Evolutionary conservation across 1,139 yeast species (phyloP).

Genomic region (Blastobotrys serpentis): DNA sequence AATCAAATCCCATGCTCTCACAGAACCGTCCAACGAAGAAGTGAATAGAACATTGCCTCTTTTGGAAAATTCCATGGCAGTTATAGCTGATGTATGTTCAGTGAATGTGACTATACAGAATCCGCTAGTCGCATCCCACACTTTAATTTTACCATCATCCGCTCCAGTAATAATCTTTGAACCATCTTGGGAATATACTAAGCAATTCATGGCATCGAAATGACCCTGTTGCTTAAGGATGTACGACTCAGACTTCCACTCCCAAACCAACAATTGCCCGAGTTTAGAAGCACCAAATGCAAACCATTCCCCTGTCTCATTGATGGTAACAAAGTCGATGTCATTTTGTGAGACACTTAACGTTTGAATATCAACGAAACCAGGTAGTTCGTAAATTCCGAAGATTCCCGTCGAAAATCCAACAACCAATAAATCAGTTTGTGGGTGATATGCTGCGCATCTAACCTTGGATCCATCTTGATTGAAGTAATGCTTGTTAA

Average conservation of each 20-base stretch:
- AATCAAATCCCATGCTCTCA: constrained; percentile 93
- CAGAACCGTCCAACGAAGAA: constrained; percentile 92
- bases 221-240: constrained; percentile 96
- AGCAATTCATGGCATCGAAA: constrained; percentile 81
- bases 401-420: constrained; percentile 92
- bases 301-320: constrained; percentile 91
- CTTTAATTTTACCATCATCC: constrained; percentile 94
- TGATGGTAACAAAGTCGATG: constrained; percentile 76
- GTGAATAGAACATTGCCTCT: constrained; percentile 89
- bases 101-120: constrained; percentile 89
- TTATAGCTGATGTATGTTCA: constrained; percentile 87
- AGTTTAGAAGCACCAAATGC: constrained; percentile 89
- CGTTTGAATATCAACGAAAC: constrained; percentile 75
- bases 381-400: constrained; percentile 84
- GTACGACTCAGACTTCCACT: constrained; percentile 98
- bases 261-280: constrained; percentile 95
- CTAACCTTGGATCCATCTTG: constrained; percentile 65
- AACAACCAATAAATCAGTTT: constrained; percentile 70
- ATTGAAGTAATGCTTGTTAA: constrained; percentile 67
- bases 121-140: constrained; percentile 94
- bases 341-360: constrained; percentile 91
- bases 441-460: constrained; percentile 81
- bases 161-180: constrained; percentile 88
- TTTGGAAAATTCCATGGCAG: constrained; percentile 81
- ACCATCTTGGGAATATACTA: constrained; percentile 94